Evolutionary conservation across 2,329 filamentous ascomycete genomes (phyloP), one percentile per base, ranked within the genome.

Genomic region (Alternaria hordeiaustralica): DNA sequence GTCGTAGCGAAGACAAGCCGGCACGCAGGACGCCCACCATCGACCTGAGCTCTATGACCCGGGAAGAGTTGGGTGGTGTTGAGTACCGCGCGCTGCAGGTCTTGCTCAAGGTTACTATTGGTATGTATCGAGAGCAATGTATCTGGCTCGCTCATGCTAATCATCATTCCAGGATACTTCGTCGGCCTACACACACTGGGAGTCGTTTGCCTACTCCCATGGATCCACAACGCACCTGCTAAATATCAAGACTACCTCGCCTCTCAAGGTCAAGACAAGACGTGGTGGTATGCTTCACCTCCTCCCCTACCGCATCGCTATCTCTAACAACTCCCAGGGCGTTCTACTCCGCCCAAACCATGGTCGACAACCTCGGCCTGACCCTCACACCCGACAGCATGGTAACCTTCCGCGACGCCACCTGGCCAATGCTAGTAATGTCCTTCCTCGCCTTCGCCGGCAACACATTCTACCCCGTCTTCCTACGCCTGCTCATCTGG

Each of bases 401-500:
- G 94, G 87, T 89, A 45, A 95, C 92, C 0, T 98, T 98, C 79
- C 89, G 93, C 70, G 87, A 84, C 11, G 92, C 93, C 1, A 84
- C 91, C 11, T 91, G 93, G 71, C 89, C 91, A 1, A 84, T 98
- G 54, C 84, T 97, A 23, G 77, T 96, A 47, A 88, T 94, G 81
- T 89, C 89, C 5, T 97, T 96, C 71, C 86, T 98, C 49, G 96
- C 97, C 75, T 89, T 98, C 64, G 93, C 97, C 63, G 95, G 95
- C 60, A 98, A 98, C 75, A 98, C 95, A 0, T 95, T 92, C 0
- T 98, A 98, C 71, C 96, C 95, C 0, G 92, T 96, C 74, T 94
- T 97, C 90, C 87, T 98, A n/a, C 91, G 96, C 10, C 92, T 97
- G 73, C 88, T 96, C 66, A 98, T 99, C 64, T 99, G 96, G 95